Conservation (phyloP, 805 yeast genomes). For the Candida taoyuanica region DNA sequence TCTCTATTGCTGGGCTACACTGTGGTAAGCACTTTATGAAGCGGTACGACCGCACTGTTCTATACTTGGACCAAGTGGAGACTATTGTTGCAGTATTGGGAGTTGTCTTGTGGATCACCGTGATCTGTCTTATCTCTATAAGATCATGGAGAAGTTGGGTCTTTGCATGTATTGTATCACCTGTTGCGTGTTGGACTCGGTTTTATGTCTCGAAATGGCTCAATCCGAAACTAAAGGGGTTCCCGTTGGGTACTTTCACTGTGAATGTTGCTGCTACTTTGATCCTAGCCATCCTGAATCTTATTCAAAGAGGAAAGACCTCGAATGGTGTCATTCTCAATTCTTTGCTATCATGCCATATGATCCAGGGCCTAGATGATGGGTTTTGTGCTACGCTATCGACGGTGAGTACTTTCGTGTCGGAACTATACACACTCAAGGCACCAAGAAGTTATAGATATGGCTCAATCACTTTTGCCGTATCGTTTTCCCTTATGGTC, state of each 20-base stretch:
- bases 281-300: conserved; percentile 38
- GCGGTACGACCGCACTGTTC: conserved; percentile 46
- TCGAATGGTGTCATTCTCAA: conserved; percentile 27
- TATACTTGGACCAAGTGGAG: conserved; percentile 32
- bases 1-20: conserved; percentile 55
- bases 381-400: conserved; percentile 72
- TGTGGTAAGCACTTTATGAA: conserved; percentile 50
- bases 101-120: conserved; percentile 22
- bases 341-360: conserved; percentile 40
- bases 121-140: conserved; percentile 19
- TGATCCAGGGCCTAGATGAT: conserved; percentile 48
- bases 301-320: conserved; percentile 42
- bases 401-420: conserved; percentile 74
- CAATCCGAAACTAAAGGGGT: conserved; percentile 39
- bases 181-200: conserved; percentile 62
- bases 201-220: conserved; percentile 46
- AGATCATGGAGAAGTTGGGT: conserved; percentile 65
- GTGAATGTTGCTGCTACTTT: conserved; percentile 46
- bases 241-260: conserved; percentile 52
- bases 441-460: conserved; percentile 43
- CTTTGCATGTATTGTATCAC: conserved; percentile 60
- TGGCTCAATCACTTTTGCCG: conserved; percentile 40
- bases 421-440: conserved; percentile 48
- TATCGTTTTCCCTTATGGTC: no score
- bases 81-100: conserved; percentile 13